A percentile compares a stretch with the other conserved stretches of the same genome.
Evolutionary conservation across 768 basidiomycete genomes (phyloP).

Genomic region (Trametes cinnabarina): DNA sequence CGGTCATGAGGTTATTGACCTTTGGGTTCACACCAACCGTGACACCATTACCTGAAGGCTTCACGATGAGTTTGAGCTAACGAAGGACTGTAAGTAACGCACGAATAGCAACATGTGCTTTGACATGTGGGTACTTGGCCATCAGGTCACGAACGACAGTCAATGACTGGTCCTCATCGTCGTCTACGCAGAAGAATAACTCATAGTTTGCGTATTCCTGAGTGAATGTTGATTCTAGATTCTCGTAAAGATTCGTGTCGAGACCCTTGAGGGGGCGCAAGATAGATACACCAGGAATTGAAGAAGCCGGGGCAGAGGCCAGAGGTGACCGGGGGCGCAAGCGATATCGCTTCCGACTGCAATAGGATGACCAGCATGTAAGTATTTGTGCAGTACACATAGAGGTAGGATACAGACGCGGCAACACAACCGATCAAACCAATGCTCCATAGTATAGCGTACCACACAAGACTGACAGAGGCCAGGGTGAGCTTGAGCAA

Average conservation of each 20-base stretch:
- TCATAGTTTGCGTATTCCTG: conserved; percentile 93
- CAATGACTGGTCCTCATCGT: conserved; percentile 86
- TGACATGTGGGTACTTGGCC: conserved; percentile 72
- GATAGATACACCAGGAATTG: conserved; percentile 87
- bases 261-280: conserved; percentile 92
- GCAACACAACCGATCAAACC: conserved; percentile 27
- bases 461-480: conserved; percentile 35
- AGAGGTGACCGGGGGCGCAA: conserved; percentile 62
- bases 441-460: conserved; percentile 40
- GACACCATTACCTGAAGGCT: conserved; percentile 61
- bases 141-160: conserved; percentile 75
- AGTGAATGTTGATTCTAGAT: conserved; percentile 87
- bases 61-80: no score
- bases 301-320: conserved; percentile 41
- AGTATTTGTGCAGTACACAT: no score
- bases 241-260: conserved; percentile 94
- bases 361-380: no score
- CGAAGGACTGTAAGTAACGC: conserved; percentile 23
- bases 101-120: conserved; percentile 78
- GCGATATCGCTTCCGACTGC: conserved; percentile 75
- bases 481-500: conserved; percentile 22
- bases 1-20: conserved; percentile 90
- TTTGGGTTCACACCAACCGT: conserved; percentile 92
- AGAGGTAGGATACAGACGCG: conserved; percentile 34
- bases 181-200: conserved; percentile 88